Percentiles rank a stretch among this genome's conserved stretches.
phyloP scores from a whole-genome alignment of 2,329 filamentous ascomycete species.

The Ophiosphaerella herpotricha region DNA sequence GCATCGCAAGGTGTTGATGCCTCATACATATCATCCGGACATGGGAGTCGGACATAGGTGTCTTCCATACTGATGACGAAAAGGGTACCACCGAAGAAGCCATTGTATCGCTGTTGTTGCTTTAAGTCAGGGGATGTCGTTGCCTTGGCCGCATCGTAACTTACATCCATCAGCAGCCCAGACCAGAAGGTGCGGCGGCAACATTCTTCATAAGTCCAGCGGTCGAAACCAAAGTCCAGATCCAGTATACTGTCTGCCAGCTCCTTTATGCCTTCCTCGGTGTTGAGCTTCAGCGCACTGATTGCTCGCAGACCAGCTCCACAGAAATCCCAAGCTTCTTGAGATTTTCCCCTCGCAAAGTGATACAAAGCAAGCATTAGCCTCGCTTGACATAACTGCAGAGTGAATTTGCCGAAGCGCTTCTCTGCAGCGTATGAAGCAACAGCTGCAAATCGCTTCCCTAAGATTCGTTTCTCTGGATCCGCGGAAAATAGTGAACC shows the following conservation, averaged over 20 bases:
- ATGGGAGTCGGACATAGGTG: constrained; percentile 69
- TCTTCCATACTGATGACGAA: constrained; percentile 66
- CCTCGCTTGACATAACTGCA: constrained; percentile 70
- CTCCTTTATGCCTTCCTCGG: constrained; percentile 58
- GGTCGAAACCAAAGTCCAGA: constrained; percentile 63
- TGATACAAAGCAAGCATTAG: constrained; percentile 71
- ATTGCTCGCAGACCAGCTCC: constrained; percentile 66
- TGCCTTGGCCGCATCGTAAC: constrained; percentile 41
- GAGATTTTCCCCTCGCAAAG: constrained; percentile 63
- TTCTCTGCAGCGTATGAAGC: constrained; percentile 62
- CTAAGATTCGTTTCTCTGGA: constrained; percentile 50
- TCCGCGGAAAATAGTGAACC: constrained; percentile 60
- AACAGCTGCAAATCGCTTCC: constrained; percentile 58
- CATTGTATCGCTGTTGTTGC: constrained; percentile 59
- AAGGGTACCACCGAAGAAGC: constrained; percentile 56
- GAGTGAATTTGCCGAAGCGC: constrained; percentile 56
- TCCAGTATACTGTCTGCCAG: constrained; percentile 51
- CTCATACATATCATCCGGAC: constrained; percentile 65
- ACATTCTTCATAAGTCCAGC: constrained; percentile 65
- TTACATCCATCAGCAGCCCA: constrained; percentile 69
- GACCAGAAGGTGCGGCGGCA: constrained; percentile 74
- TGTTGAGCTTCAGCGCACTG: constrained; percentile 64
- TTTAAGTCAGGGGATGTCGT: constrained; percentile 38
- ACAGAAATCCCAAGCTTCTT: constrained; percentile 67
- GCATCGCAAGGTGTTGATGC: constrained; percentile 60